Conservation (phyloP, 352 stramenopile genomes). For the Globisporangium cylindrosporum region DNA sequence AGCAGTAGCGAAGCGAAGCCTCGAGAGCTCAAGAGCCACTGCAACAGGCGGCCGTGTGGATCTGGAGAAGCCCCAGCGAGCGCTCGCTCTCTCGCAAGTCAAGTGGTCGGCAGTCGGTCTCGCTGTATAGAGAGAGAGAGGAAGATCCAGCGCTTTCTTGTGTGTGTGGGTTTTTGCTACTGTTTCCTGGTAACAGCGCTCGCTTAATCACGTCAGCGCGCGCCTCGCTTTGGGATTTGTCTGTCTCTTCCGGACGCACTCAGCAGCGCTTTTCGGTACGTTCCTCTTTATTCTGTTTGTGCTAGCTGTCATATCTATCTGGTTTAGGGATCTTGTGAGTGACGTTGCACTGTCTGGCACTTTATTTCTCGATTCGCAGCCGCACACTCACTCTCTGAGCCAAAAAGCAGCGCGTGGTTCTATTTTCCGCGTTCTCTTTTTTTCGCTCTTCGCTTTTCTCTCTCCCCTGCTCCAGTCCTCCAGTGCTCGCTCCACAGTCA, state of each 20-base stretch:
- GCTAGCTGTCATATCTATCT: neutral
- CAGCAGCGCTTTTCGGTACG: neutral
- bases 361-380: constrained; percentile 4
- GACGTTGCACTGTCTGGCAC: constrained; percentile 5
- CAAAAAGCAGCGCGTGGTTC: constrained; percentile 1
- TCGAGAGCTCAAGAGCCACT: neutral
- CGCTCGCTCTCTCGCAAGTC: neutral
- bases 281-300: neutral
- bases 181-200: neutral
- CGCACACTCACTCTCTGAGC: neutral
- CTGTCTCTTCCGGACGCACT: neutral
- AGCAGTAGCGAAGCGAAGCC: neutral
- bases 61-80: neutral
- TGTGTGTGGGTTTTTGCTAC: neutral
- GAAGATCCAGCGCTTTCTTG: constrained; percentile 5
- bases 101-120: neutral
- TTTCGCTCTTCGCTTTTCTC: neutral
- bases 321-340: neutral
- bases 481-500: neutral
- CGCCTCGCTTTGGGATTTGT: neutral
- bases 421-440: constrained; percentile 14
- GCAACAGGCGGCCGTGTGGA: neutral
- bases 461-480: neutral
- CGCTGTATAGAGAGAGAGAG: constrained; percentile 4
- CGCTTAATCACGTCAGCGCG: neutral